Percentiles rank a stretch among this genome's conserved stretches.
Conservation (phyloP, 148 eudicot genomes). For the Rhododendron mucronatum region DNA sequence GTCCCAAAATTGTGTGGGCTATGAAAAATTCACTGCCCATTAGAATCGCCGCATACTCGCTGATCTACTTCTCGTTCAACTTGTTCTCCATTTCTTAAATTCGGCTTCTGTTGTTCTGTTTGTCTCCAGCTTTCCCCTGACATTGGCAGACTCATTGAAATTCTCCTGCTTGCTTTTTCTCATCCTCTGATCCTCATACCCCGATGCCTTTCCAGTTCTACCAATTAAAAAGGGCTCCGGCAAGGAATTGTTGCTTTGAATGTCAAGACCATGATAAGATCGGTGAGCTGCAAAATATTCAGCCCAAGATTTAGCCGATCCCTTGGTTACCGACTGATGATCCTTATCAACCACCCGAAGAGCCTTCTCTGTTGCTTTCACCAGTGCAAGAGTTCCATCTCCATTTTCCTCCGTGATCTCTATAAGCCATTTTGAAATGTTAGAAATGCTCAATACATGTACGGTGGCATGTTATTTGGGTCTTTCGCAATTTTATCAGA, state of each 20-base stretch:
- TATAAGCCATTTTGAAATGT: constrained; percentile 13
- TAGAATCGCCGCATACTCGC: not conserved
- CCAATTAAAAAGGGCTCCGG: constrained; percentile 68
- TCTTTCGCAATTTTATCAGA: not conserved
- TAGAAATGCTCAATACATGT: not conserved
- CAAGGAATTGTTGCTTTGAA: constrained; percentile 28
- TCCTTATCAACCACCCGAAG: constrained; percentile 42
- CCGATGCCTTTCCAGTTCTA: constrained; percentile 81
- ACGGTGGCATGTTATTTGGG: not conserved
- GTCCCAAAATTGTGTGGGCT: constrained; percentile 2
- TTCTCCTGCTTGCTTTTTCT: constrained; percentile 22
- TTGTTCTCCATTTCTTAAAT: not conserved
- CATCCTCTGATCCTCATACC: constrained; percentile 70
- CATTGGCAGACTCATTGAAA: not conserved
- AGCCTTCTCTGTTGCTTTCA: constrained; percentile 58
- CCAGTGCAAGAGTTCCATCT: constrained; percentile 52
- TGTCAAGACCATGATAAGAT: constrained; percentile 78
- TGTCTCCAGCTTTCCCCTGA: not conserved
- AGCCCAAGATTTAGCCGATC: constrained; percentile 61
- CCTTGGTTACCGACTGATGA: constrained; percentile 32
- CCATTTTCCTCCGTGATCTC: constrained; percentile 32
- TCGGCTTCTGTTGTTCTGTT: not conserved
- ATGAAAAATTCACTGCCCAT: not conserved
- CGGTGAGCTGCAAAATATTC: constrained; percentile 60
- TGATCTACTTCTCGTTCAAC: not conserved